Base-by-base conservation (phyloP, 768 basidiomycete species). In the Agaricus subrufescens region DNA sequence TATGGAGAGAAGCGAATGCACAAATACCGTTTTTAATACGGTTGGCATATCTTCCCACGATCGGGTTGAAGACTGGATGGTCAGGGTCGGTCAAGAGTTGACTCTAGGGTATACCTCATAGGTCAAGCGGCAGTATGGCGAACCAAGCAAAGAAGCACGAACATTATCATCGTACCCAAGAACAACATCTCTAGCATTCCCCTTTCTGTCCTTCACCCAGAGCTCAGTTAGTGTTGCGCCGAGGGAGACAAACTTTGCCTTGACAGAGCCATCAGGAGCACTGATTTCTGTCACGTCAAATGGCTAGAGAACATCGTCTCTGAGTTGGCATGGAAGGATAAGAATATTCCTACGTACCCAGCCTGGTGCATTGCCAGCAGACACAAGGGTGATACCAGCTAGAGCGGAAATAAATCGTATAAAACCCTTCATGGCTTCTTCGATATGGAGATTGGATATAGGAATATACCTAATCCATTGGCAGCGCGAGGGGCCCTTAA, bases 151-250 rank as follows among this genome's bases (percentile, higher is more conserved):
- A 10, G 52, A 19, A 19, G 30, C 59, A 69, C 70, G 55, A 48
- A 78, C 78, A 53, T 77, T 78, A 60, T 83, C 77, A 59, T 84
- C 81, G 59, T 81, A 84, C 1, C 83, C 82, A 1, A 83, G 69
- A 19, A 83, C 69, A 9, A 85, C 74, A 64, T 84, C 82, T 46
- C 77, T 69, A 4, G 69, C 57, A n/a, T 71, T 71, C 3, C 79
- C 78, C 52, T 69, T 59, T 64, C 72, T 79, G 63, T 83, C 81
- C 56, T 79, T 78, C 2, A 82, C 80, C 77, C 77, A 80, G 3
- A 84, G 65, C 57, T 82, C 76, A 2, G 80, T 81, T 63, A 83
- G 60, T 1, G 80, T 82, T 27, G 82, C 78, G 4, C 84, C 83
- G 53, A 81, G 72, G 2, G 78, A 76, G 11, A 84, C 79, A 58